These are phyloP conservation scores for Aechmea fasciata DNA, from an alignment of 176 grass and related monocot species.

Conservation along the genomic window DNA sequence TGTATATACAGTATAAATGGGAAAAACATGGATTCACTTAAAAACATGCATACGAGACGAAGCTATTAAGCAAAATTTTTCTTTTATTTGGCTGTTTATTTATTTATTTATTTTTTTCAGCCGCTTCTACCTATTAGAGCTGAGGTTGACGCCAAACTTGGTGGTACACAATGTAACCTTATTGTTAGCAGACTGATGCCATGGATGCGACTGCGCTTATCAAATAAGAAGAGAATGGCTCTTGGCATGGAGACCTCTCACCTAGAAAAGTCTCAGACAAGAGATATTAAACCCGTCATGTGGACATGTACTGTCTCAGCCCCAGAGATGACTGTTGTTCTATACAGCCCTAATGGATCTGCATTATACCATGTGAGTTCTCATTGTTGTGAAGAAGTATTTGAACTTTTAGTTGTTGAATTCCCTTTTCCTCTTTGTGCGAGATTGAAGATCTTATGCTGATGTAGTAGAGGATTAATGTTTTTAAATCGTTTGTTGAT, in stretches of 20 bases:
- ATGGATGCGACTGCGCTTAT: slow-evolving; percentile 62
- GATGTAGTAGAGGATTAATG: no score
- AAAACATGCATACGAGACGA: no score
- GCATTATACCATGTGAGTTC: slow-evolving; percentile 95
- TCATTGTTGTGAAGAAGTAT: slow-evolving; percentile 2
- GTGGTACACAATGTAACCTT: slow-evolving; percentile 87
- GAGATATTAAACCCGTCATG: slow-evolving; percentile 60
- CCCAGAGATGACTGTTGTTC: slow-evolving; percentile 82
- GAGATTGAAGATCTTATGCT: not conserved
- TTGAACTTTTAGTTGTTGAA: not conserved
- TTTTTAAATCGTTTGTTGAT: no score
- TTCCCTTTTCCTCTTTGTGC: not conserved
- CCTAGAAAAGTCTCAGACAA: slow-evolving; percentile 43
- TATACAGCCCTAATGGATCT: slow-evolving; percentile 68
- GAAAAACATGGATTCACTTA: no score
- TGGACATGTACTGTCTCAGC: slow-evolving; percentile 91
- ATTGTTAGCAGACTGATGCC: slow-evolving; percentile 79
- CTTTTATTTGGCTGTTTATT: not conserved
- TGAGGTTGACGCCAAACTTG: slow-evolving; percentile 91
- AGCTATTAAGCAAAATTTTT: no score
- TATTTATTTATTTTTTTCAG: slow-evolving; percentile 37
- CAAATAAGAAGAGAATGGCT: slow-evolving; percentile 46
- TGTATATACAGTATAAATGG: no score
- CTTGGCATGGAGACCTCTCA: slow-evolving; percentile 46
- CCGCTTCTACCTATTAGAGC: slow-evolving; percentile 78